These are phyloP conservation scores for Scedosporium minutisporum DNA, from an alignment of 2,329 filamentous ascomycete genomes.

Conservation along the genomic window DNA sequence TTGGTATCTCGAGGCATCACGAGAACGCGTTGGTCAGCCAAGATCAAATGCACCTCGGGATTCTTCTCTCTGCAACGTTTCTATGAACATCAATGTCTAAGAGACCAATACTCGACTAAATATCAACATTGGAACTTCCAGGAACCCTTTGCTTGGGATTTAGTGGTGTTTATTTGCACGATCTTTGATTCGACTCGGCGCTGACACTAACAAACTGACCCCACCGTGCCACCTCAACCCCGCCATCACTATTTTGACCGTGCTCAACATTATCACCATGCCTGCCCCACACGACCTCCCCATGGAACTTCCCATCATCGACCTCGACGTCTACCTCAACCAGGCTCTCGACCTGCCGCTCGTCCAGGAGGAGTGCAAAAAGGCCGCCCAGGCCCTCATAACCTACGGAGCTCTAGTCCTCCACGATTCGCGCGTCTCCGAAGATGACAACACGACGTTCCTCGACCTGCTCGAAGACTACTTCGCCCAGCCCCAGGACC, in stretches of 20 bases:
- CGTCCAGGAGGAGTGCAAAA: slow-evolving; percentile 40
- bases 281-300: slow-evolving; percentile 17
- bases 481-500: slow-evolving; percentile 44
- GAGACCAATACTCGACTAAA: too few species aligned
- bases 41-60: background rate
- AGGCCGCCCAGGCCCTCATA: slow-evolving; percentile 46
- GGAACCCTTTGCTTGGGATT: too few species aligned
- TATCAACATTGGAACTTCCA: too few species aligned
- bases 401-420: slow-evolving; percentile 50
- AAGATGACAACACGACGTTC: slow-evolving; percentile 44
- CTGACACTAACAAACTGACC: background rate
- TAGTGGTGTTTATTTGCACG: background rate
- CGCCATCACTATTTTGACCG: background rate
- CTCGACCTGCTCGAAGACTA: slow-evolving; percentile 56
- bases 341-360: slow-evolving; percentile 30
- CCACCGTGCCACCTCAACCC: background rate
- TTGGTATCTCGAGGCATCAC: background rate
- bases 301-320: slow-evolving; percentile 51
- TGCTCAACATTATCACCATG: background rate
- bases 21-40: background rate
- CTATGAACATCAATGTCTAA: background rate
- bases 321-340: slow-evolving; percentile 47
- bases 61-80: background rate
- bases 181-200: too few species aligned
- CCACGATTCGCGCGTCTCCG: slow-evolving; percentile 49